Conservation (phyloP, 2,329 filamentous ascomycete genomes). For the Apiospora phragmitis region DNA sequence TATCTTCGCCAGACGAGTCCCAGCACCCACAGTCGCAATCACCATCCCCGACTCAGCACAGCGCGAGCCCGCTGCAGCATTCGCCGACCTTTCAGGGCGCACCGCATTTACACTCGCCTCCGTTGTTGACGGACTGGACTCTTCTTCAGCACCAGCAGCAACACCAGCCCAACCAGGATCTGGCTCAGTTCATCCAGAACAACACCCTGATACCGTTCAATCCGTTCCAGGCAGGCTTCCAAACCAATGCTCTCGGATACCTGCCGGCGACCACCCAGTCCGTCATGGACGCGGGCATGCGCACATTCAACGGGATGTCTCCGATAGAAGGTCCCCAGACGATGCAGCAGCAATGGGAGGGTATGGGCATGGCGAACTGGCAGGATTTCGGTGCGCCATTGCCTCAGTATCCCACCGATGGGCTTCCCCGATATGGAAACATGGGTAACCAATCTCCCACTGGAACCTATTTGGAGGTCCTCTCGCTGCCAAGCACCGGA, state of each 20-base stretch:
- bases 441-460: conserved; percentile 68
- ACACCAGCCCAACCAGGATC: conserved; percentile 44
- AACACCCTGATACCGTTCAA: conserved; percentile 57
- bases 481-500: conserved; percentile 77
- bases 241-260: conserved; percentile 58
- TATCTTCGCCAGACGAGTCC: conserved; percentile 53
- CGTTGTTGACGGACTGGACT: conserved; percentile 61
- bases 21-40: conserved; percentile 44
- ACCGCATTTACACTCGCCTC: conserved; percentile 48
- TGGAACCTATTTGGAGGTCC: conserved; percentile 79
- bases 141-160: conserved; percentile 57
- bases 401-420: conserved; percentile 39
- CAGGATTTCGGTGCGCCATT: conserved; percentile 75
- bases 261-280: conserved; percentile 63
- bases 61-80: conserved; percentile 54
- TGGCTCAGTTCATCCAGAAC: conserved; percentile 58
- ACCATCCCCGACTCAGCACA: conserved; percentile 48
- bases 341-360: conserved; percentile 57
- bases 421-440: conserved; percentile 43
- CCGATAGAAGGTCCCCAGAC: conserved; percentile 59
- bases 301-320: conserved; percentile 59
- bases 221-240: conserved; percentile 49
- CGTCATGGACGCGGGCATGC: conserved; percentile 60
- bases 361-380: conserved; percentile 69
- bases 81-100: conserved; percentile 52